Conservation (phyloP, 1,139 yeast genomes). For the Debaryomyces udenii region DNA sequence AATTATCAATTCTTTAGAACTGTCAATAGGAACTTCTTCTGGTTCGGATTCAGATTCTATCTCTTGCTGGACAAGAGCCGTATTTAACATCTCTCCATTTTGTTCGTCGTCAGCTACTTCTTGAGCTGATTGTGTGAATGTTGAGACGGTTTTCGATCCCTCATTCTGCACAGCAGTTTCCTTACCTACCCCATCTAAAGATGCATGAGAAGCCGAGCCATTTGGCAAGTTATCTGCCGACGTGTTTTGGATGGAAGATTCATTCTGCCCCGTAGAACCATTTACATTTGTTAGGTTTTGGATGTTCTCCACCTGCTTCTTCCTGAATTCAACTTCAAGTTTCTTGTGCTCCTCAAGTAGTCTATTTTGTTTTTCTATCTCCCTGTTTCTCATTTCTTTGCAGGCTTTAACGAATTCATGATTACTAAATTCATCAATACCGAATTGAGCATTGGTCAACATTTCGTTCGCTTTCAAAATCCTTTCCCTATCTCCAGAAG, state of each 20-base stretch:
- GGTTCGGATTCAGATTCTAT: conserved; percentile 29
- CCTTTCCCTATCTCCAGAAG: conserved; percentile 81
- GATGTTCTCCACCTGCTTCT: conserved; percentile 22
- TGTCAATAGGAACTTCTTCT: conserved; percentile 22
- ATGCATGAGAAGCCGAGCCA: background rate
- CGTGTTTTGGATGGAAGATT: conserved; percentile 12
- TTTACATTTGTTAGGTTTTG: conserved; percentile 8
- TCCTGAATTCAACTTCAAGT: conserved; percentile 30
- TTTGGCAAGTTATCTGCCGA: background rate
- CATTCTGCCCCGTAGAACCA: conserved; percentile 12
- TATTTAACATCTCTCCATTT: background rate
- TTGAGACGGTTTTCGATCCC: background rate
- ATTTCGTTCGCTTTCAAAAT: conserved; percentile 90
- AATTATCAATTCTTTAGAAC: conserved; percentile 20
- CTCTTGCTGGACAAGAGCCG: background rate
- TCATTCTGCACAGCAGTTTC: background rate
- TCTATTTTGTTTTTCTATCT: conserved; percentile 54
- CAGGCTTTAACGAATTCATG: conserved; percentile 79
- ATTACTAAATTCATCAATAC: conserved; percentile 82
- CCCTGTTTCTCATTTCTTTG: conserved; percentile 72
- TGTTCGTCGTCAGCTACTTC: conserved; percentile 6
- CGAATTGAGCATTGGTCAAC: conserved; percentile 96
- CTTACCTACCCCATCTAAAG: background rate
- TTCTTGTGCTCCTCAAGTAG: conserved; percentile 43
- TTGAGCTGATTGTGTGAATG: background rate